Evolutionary conservation across 2,329 filamentous ascomycete genomes (phyloP).

Genomic region (Aspergillus aculeatus): DNA sequence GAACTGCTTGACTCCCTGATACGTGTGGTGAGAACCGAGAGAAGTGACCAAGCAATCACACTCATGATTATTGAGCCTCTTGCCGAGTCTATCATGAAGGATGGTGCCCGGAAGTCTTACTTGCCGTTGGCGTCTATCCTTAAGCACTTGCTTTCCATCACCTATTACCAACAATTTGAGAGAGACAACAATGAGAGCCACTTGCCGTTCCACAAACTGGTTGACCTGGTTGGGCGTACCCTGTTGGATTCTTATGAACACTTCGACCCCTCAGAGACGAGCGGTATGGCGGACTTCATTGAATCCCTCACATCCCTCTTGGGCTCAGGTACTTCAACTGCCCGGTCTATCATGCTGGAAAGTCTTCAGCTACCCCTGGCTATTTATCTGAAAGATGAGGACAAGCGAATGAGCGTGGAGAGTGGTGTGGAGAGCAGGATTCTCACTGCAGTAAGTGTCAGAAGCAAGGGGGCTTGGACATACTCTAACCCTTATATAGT

Average conservation of each 20-base stretch:
- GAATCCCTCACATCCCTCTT: conserved; percentile 56
- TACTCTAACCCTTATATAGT: conserved; percentile 29
- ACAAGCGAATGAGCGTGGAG: conserved; percentile 27
- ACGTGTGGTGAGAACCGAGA: conserved; percentile 58
- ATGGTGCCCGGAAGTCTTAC: conserved; percentile 27
- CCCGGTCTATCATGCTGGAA: conserved; percentile 57
- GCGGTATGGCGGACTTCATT: conserved; percentile 50
- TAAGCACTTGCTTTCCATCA: conserved; percentile 36
- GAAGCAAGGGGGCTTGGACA: conserved; percentile 4
- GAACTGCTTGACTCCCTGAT: conserved; percentile 59
- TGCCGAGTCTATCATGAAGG: conserved; percentile 53
- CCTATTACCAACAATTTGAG: conserved; percentile 21
- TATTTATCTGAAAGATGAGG: conserved; percentile 37
- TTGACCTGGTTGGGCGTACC: conserved; percentile 57
- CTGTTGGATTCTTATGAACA: conserved; percentile 57
- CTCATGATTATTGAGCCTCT: conserved; percentile 70
- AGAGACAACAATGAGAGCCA: neutral
- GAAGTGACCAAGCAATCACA: conserved; percentile 66
- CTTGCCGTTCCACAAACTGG: conserved; percentile 54
- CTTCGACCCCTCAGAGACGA: conserved; percentile 41
- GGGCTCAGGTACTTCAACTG: conserved; percentile 48
- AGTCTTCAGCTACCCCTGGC: conserved; percentile 54
- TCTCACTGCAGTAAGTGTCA: conserved; percentile 35
- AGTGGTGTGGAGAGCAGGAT: conserved; percentile 31
- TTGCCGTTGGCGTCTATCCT: conserved; percentile 38